Evolutionary conservation across 1,139 yeast species (phyloP), one percentile per base, ranked within the genome.

Genomic region (Martiniozyma asiatica): DNA sequence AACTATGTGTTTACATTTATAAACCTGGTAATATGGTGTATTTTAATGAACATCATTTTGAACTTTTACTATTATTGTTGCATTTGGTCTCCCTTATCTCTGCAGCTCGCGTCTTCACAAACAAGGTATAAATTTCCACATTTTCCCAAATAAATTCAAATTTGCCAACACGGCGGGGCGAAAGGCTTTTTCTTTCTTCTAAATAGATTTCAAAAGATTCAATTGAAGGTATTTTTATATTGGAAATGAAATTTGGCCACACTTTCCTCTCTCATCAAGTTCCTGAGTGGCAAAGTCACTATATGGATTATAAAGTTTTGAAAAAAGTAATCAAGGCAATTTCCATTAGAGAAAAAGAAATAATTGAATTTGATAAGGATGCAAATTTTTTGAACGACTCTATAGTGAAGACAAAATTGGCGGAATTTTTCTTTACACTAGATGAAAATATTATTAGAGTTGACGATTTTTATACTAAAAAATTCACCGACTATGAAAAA

Each of bases 401-500:
- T 13, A 58, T 56, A 2, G 56, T 64, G 26, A 61, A 63, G 34
- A 55, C 61, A 9, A 50, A 55, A 7, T 49, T 74, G 21, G 73
- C 81, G 24, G 69, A 70, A 17, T 87, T 87, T 55, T 82, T 82
- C 58, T 79, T 68, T 48, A 72, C 77, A 24, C 60, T 87, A 35
- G 96, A 87, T 48, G 61, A 89, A 30, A 84, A 81, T 47, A 70
- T 84, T 34, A 94, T 82, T 47, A 68, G 66, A 31, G 94, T 89
- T 20, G 85, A 81, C 41, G 73, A 65, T 26, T 84, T 85, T 52
- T 87, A 74, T 60, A 74, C 74, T 50, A 60, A 63, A 36, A 84
- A 84, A 53, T 74, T 62, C 47, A 53, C 68, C 22, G 96, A 87
- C 44, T 82, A 82, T 50, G 68, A 71, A 33, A 63, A 89, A 23